Evolutionary conservation across 345 rosid genomes (phyloP).

Genomic region (Camelina laxa): DNA sequence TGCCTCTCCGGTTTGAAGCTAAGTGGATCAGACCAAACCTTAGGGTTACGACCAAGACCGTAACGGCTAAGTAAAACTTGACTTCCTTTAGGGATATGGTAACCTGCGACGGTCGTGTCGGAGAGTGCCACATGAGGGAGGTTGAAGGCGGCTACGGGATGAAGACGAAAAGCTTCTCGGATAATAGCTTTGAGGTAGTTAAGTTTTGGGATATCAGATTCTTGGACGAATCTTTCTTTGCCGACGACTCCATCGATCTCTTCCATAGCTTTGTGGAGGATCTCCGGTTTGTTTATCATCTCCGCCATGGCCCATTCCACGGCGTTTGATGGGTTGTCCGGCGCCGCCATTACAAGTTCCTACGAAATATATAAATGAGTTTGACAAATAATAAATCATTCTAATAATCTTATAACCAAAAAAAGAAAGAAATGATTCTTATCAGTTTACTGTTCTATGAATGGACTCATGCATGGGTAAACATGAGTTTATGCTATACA

Average conservation of each 20-base stretch:
- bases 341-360: conserved; percentile 53
- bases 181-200: too few relatives aligned
- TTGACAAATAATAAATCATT: not conserved
- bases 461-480: not conserved
- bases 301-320: conserved; percentile 59
- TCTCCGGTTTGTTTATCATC: conserved; percentile 53
- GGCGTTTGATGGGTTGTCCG: conserved; percentile 59
- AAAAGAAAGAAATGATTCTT: not conserved
- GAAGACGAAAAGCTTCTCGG: too few relatives aligned
- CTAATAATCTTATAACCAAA: not conserved
- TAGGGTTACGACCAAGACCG: conserved; percentile 55
- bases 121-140: conserved; percentile 49
- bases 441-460: conserved; percentile 18
- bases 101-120: conserved; percentile 48
- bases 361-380: conserved; percentile 17
- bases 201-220: conserved; percentile 52
- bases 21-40: conserved; percentile 45
- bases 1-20: conserved; percentile 48
- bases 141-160: conserved; percentile 53
- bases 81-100: conserved; percentile 52
- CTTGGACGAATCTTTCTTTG: conserved; percentile 52
- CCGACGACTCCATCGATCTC: conserved; percentile 56
- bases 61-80: conserved; percentile 50
- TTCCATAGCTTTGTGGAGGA: conserved; percentile 48
- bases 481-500: not conserved